Evolutionary conservation across 108 stramenopile species (phyloP).

Genomic region (Nitzschia inconspicua): DNA sequence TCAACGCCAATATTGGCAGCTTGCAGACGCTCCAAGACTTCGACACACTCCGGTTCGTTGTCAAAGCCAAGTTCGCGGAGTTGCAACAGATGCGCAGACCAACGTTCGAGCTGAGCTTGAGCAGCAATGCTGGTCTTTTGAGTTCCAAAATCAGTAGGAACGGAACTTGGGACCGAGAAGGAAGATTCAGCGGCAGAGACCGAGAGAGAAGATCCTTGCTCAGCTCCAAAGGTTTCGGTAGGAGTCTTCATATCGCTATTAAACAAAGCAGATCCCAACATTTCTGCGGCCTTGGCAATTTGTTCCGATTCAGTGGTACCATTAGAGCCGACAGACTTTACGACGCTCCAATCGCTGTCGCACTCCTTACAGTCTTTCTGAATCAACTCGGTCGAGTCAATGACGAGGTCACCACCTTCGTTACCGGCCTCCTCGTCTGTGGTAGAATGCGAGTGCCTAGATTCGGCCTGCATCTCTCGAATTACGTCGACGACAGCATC

Average conservation of each 20-base stretch:
- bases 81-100: slow-evolving; percentile 55
- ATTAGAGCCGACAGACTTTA: slow-evolving; percentile 15
- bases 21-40: slow-evolving; percentile 62
- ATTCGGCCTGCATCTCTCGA: slow-evolving; percentile 32
- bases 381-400: slow-evolving; percentile 15
- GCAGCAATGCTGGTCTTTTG: background rate
- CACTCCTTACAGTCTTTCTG: slow-evolving; percentile 14
- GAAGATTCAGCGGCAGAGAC: slow-evolving; percentile 3
- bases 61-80: slow-evolving; percentile 61
- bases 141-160: slow-evolving; percentile 23
- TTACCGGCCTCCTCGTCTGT: slow-evolving; percentile 4
- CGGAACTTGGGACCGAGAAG: slow-evolving; percentile 29
- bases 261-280: slow-evolving; percentile 70
- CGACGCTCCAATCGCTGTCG: slow-evolving; percentile 31
- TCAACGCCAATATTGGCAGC: slow-evolving; percentile 67
- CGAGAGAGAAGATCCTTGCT: slow-evolving; percentile 1
- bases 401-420: slow-evolving; percentile 3
- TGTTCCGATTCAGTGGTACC: slow-evolving; percentile 35
- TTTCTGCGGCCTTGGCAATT: slow-evolving; percentile 46
- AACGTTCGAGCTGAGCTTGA: slow-evolving; percentile 41
- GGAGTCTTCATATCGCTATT: slow-evolving; percentile 49
- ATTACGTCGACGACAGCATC: slow-evolving; percentile 45
- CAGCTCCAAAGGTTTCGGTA: slow-evolving; percentile 8
- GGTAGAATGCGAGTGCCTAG: background rate
- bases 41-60: slow-evolving; percentile 53